Conservation (phyloP, 768 basidiomycete genomes). For the Rhodosporidiobolus odoratus region DNA sequence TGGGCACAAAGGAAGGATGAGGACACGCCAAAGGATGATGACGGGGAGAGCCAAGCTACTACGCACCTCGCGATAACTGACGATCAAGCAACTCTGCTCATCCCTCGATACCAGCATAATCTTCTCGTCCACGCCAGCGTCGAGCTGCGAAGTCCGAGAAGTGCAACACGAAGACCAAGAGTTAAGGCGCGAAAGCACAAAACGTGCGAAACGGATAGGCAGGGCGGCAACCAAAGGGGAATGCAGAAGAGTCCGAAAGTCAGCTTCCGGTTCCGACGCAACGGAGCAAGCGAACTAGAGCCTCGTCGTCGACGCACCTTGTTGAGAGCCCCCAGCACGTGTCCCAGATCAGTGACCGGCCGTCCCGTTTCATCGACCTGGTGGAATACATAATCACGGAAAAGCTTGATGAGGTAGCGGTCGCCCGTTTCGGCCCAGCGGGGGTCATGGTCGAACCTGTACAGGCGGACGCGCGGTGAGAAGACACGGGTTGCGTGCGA, state of each 20-base stretch:
- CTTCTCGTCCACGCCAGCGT: conserved; percentile 86
- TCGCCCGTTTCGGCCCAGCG: conserved; percentile 99
- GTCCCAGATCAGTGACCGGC: conserved; percentile 80
- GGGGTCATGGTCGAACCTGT: conserved; percentile 85
- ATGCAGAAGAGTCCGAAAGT: not conserved
- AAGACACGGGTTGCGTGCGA: not conserved
- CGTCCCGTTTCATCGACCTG: conserved; percentile 86
- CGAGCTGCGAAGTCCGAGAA: no score
- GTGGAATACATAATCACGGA: conserved; percentile 97
- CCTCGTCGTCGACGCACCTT: conserved; percentile 72
- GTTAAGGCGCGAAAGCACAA: no score
- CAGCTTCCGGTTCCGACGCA: no score
- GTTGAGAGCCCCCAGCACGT: conserved; percentile 87
- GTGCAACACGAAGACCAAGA: no score
- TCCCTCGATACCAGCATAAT: conserved; percentile 92
- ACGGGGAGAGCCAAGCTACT: no score
- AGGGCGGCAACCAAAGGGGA: no score
- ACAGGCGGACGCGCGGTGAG: not conserved
- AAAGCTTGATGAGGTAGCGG: conserved; percentile 93
- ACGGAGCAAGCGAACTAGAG: no score
- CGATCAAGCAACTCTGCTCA: conserved; percentile 59
- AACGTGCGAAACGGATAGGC: no score
- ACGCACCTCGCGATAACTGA: conserved; percentile 40
- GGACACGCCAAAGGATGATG: not conserved
- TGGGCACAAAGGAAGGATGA: not conserved